Base-by-base conservation (phyloP, 257 asterid genomes). In the Rauvolfia tetraphylla region DNA sequence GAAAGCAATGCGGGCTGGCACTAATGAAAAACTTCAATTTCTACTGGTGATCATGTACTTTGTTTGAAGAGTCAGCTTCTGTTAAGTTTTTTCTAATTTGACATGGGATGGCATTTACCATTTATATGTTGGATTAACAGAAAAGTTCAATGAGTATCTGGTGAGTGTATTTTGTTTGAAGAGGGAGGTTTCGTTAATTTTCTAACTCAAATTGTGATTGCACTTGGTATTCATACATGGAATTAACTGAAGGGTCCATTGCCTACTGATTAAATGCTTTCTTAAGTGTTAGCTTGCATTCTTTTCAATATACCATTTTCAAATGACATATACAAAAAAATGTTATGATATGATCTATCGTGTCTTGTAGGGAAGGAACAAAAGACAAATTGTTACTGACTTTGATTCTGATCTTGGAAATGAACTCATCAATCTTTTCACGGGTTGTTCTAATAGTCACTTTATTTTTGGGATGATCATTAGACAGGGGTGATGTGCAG, bases 401-500 rank as follows among this genome's bases (percentile, higher is more conserved):
- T 65, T 65, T 34, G 46, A 36, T 33, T 15, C 6, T 31, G 14
- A 14, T 31, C 33, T 63, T 7, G 13, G 7, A 65, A 39, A 33
- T 33, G 71, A 65, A 20, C 14, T 65, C 15, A 17, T 22, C 23
- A 14, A 17, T 69, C 20, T 54, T 41, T 68, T 39, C 13, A 42
- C 31, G 63, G 23, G 48, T 34, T 67, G 6, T 9, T 58, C 10
- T 38, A 27, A 62, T 58, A 57, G 15, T 62, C 23, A 57, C 15
- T 57, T n/a, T 49, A 5, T 71, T 76, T 10, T 51, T 53, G 33
- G 36, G 72, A 46, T 11, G 29, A 62, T 75, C 38, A 63, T 46
- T 89, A 93, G 99, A 90, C 79, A 91, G 99, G 15, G 92, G 98
- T 56, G 99, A 95, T 86, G 92, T 95, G 75, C 97, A 87, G 68